A percentile compares a stretch with the other conserved stretches of the same genome.
These are phyloP conservation scores for Fraxinus nigra DNA, from an alignment of 305 asterid species.

Conservation along the genomic window DNA sequence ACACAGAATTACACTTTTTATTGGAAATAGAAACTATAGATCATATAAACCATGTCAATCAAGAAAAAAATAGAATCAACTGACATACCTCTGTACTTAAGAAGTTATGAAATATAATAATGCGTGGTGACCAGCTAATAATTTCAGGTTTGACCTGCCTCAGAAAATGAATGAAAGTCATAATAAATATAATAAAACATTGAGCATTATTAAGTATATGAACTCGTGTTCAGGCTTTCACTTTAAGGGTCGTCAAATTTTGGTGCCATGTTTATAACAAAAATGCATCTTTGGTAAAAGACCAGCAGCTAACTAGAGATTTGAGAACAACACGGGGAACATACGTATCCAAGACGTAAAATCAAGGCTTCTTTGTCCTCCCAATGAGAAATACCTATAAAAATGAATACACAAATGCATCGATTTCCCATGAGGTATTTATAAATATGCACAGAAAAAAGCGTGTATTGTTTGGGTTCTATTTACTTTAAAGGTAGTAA, in stretches of 20 bases:
- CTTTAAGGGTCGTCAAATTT: not conserved
- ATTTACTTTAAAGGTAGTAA: not conserved
- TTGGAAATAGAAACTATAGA: not conserved
- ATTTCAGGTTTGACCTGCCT: slow-evolving; percentile 81
- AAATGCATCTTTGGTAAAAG: not conserved
- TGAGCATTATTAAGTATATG: slow-evolving; percentile 9
- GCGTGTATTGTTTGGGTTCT: not conserved
- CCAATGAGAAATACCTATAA: slow-evolving; percentile 61
- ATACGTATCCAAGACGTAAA: slow-evolving; percentile 79
- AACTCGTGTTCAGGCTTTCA: not conserved
- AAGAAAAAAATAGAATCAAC: not conserved
- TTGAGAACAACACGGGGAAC: slow-evolving; percentile 28
- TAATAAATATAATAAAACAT: not conserved
- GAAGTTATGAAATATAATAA: slow-evolving; percentile 64
- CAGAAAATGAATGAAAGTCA: slow-evolving; percentile 12
- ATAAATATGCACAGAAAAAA: not conserved
- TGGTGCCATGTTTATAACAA: not conserved
- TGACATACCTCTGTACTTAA: slow-evolving; percentile 69
- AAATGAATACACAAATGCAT: slow-evolving; percentile 1
- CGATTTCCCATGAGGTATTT: not conserved
- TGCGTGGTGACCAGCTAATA: slow-evolving; percentile 75
- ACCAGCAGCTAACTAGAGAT: slow-evolving; percentile 12
- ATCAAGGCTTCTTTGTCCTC: slow-evolving; percentile 64
- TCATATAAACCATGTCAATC: not conserved
- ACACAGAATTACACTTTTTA: not conserved